A percentile compares a stretch with the other conserved stretches of the same genome.
phyloP scores from a whole-genome alignment of 768 basidiomycete species.

The Suillus subluteus region DNA sequence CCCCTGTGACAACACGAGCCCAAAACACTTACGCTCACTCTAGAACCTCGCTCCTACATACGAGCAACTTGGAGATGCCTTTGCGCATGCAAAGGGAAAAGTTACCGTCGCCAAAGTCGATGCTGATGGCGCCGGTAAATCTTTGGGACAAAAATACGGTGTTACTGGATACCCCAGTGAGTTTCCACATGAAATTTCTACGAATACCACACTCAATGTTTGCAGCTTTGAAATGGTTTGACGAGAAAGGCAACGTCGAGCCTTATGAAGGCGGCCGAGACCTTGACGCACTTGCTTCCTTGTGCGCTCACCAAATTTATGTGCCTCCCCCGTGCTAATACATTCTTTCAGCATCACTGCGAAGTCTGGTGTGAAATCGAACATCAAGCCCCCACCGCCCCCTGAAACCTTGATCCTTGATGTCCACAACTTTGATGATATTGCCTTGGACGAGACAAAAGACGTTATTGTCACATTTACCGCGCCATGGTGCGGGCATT shows the following conservation, averaged over 20 bases:
- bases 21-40: constrained; percentile 1
- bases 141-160: constrained; percentile 75
- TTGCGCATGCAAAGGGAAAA: constrained; percentile 73
- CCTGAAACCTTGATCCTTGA: constrained; percentile 72
- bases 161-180: constrained; percentile 87
- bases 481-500: constrained; percentile 91
- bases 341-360: constrained; percentile 58
- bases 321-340: neutral
- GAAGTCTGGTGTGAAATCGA: constrained; percentile 85
- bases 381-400: constrained; percentile 82
- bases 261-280: constrained; percentile 82
- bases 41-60: constrained; percentile 88
- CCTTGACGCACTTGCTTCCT: constrained; percentile 71
- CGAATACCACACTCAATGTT: constrained; percentile 15
- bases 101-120: constrained; percentile 92
- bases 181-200: constrained; percentile 26
- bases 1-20: constrained; percentile 3
- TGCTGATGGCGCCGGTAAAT: constrained; percentile 84
- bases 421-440: constrained; percentile 70
- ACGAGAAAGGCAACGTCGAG: constrained; percentile 63
- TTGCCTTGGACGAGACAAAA: constrained; percentile 72
- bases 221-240: constrained; percentile 91
- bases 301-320: constrained; percentile 51
- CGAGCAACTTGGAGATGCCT: constrained; percentile 91
- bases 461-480: constrained; percentile 87